Base-by-base conservation (phyloP, 2,329 filamentous ascomycete species). In the Paraphaeosphaeria sporulosa region DNA sequence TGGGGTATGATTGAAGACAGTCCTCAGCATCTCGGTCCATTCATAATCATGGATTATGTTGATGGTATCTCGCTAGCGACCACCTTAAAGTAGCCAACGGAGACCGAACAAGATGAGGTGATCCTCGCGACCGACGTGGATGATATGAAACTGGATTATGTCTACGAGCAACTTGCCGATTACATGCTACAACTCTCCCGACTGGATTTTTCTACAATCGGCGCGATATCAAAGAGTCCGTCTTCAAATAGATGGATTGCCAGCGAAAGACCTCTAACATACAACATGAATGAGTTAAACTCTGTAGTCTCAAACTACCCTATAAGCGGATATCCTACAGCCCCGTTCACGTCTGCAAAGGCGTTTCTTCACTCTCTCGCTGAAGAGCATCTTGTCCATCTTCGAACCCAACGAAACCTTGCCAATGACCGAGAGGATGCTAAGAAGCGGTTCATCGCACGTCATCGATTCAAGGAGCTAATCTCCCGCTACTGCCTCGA, bases 181-280 rank as follows among this genome's bases (percentile, higher is more conserved):
- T 60, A 61, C 44, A 58, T 64, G 57, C 21, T 67, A 19, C 56
- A 68, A 60, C 59, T 68, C 19, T 64, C 54, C 36, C 50, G 43
- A 40, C 34, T 65, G 19, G 42, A 65, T 25, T 68, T 68, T 32
- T 38, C 42, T n/a, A 38, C 25, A 1, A 67, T 68, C 38, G 64
- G 66, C 7, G 73, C 77, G 25, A 77, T 81, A 51, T 76, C 75
- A 34, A 72, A 73, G 61, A 58, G 65, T 27, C 15, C 61, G 3
- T 61, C 19, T 63, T 64, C 50, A 56, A 48, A 63, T 21, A 53
- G 54, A 44, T 82, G 72, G 75, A 60, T 64, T 17, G 76, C 78
- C 51, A 66, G 67, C 21, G 54, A 61, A 58, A 53, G 63, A 17
- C 59, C 67, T 38, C 50, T 74, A 6, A 62, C 65, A 21, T 64